Base-by-base conservation (phyloP, 805 yeast genomes). In the Sugiyamaella marilandica region DNA sequence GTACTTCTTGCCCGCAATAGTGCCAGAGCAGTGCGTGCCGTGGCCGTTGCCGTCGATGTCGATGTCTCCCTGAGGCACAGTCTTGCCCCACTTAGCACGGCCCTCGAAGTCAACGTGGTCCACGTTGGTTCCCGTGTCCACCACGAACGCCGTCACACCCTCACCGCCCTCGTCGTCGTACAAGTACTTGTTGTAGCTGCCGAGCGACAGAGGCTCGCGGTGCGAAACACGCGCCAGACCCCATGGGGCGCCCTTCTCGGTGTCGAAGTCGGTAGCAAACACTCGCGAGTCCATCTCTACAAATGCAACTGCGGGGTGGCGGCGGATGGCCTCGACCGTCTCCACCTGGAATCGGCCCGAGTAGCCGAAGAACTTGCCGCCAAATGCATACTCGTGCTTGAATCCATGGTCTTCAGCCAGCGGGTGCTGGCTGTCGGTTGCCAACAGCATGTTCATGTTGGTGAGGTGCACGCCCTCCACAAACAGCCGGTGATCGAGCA, bases 281-380 rank as follows among this genome's bases (percentile, higher is more conserved):
- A 83, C 87, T 55, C 74, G 67, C 18, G 81, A 75, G 67, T 83
- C 87, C 56, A 73, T 73, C 73, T 83, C 88, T 57, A 83, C 84
- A 65, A 79, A 82, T 48, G 80, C 80, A 43, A 88, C 73, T 21
- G 65, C 70, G 24, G 74, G 74, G 54, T 64, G 81, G 58, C 78
- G 73, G 59, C 90, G 81, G 62, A 94, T 82, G 63, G 83, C 73
- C 53, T 87, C 87, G 53, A 92, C 72, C 51, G 89, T 83, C 50
- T 81, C 80, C 48, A 83, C 84, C 59, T 87, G 78, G 76, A 94
- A 89, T 70, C 76, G 78, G 55, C 97, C 99, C 49, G 91, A 74
- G 75, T 91, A 92, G 59, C 98, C 99, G 55, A 74, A 72, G 66
- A 88, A 70, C 41, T 69, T 57, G 54, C 74, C 82, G 41, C 68